phyloP scores from a whole-genome alignment of 805 yeast species.

The Nakazawaea holstii region DNA sequence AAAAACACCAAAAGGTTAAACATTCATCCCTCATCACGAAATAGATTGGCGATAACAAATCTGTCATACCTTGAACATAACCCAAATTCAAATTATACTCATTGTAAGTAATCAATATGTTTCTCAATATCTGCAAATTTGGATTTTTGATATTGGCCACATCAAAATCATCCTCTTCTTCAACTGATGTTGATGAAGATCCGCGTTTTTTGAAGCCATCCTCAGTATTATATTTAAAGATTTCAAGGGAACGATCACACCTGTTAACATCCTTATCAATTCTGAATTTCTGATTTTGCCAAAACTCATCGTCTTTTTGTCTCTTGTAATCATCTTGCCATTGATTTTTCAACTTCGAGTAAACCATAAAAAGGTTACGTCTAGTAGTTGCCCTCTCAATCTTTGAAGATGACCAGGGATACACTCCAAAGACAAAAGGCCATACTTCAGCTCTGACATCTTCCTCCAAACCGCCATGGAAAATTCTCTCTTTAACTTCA shows the following conservation, averaged over 20 bases:
- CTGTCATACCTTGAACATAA: constrained; percentile 98
- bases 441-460: constrained; percentile 69
- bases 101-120: constrained; percentile 80
- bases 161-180: constrained; percentile 33
- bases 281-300: constrained; percentile 85
- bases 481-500: constrained; percentile 78
- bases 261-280: constrained; percentile 92
- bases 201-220: constrained; percentile 25
- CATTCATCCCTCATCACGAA: constrained; percentile 62
- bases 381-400: constrained; percentile 61
- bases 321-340: constrained; percentile 62
- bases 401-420: constrained; percentile 79
- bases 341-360: constrained; percentile 51
- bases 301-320: constrained; percentile 54
- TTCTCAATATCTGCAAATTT: constrained; percentile 66
- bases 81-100: constrained; percentile 81
- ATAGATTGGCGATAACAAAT: constrained; percentile 82
- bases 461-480: constrained; percentile 80
- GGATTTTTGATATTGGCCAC: constrained; percentile 66
- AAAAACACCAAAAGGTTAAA: constrained; percentile 84
- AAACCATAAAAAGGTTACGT: constrained; percentile 47
- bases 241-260: constrained; percentile 73
- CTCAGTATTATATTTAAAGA: constrained; percentile 40
- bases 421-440: constrained; percentile 78
- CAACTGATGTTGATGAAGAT: constrained; percentile 32